Percentiles rank a stretch among this genome's conserved stretches.
Conservation (phyloP, 495 filamentous ascomycete genomes). For the Mycothermus thermophilus region DNA sequence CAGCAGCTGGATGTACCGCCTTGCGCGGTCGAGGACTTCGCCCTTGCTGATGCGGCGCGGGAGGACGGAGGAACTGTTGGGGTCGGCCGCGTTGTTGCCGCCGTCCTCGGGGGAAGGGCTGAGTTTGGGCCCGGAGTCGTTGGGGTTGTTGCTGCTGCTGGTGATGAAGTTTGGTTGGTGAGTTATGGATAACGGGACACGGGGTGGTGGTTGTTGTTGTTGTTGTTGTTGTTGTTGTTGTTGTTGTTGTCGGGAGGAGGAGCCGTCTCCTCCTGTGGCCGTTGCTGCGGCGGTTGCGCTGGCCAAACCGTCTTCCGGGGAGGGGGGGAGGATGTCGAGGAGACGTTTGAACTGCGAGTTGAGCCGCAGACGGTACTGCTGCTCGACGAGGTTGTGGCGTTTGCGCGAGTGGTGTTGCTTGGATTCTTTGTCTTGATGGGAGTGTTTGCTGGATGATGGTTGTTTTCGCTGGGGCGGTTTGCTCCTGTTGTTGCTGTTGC, state of each 20-base stretch:
- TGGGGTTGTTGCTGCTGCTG: not conserved
- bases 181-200: no score
- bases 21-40: conserved; percentile 20
- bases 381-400: conserved; percentile 18
- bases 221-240: not conserved
- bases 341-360: conserved; percentile 15
- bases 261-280: not conserved
- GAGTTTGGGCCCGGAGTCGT: not conserved
- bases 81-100: not conserved
- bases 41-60: conserved; percentile 16
- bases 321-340: conserved; percentile 6
- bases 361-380: conserved; percentile 16
- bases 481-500: no score
- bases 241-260: not conserved
- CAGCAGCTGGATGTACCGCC: conserved; percentile 13
- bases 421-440: not conserved
- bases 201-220: not conserved
- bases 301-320: not conserved
- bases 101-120: not conserved
- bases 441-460: no score
- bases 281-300: no score
- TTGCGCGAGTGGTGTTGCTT: not conserved
- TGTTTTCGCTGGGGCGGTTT: no score
- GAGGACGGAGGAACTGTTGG: not conserved
- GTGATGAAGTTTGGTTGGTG: no score